A percentile compares a stretch with the other conserved stretches of the same genome.
phyloP scores from a whole-genome alignment of 257 asterid genomes.

The Solanum paucissectum region DNA sequence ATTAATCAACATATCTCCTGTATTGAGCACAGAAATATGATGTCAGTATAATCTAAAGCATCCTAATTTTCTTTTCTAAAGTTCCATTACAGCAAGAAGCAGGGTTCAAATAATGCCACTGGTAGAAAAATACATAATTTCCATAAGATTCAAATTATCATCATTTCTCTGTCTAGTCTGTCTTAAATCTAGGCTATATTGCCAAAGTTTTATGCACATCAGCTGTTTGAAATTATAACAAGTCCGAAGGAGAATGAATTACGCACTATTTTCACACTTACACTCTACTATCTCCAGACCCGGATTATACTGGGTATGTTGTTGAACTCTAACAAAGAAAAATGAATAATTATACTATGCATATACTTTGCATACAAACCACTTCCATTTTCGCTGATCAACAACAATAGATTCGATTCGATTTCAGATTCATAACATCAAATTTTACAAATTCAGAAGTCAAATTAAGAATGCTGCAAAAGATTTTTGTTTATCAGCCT shows the following conservation, averaged over 20 bases:
- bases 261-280: background rate
- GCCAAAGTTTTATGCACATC: background rate
- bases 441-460: background rate
- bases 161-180: background rate
- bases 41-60: background rate
- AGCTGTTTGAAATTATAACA: background rate
- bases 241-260: background rate
- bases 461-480: background rate
- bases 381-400: background rate
- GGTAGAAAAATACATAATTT: background rate
- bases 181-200: background rate
- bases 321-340: background rate
- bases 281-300: background rate
- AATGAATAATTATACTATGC: background rate
- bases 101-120: background rate
- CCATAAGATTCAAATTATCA: background rate
- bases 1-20: slow-evolving; percentile 50
- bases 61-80: background rate
- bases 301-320: background rate
- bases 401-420: background rate
- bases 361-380: background rate
- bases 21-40: slow-evolving; percentile 4
- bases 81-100: background rate
- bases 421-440: background rate
- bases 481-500: background rate